Conservation (phyloP, 148 eudicot genomes). For the Arbutus unedo region DNA sequence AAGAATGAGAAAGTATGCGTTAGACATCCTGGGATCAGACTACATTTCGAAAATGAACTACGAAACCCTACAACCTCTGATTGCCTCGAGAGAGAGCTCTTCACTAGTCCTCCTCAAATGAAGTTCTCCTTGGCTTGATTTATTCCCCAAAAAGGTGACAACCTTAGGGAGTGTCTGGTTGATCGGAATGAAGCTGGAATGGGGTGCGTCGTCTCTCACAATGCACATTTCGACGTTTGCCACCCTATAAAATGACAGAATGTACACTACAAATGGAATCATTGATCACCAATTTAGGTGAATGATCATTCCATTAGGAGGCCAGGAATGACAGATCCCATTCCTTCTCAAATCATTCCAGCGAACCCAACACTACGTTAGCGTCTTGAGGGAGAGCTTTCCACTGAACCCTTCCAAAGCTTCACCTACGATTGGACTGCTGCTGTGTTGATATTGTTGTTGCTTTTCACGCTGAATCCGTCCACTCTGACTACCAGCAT, state of each 20-base stretch:
- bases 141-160: constrained; percentile 36
- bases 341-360: too few species aligned
- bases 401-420: constrained; percentile 36
- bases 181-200: too few species aligned
- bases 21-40: too few species aligned
- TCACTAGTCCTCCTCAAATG: constrained; percentile 22
- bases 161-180: constrained; percentile 18
- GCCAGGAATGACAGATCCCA: too few species aligned
- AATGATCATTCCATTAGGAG: too few species aligned
- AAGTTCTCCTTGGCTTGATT: constrained; percentile 35
- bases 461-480: constrained; percentile 38
- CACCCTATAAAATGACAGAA: too few species aligned
- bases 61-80: constrained; percentile 7
- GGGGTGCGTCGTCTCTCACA: too few species aligned
- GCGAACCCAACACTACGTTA: too few species aligned
- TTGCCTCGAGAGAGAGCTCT: background rate
- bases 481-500: constrained; percentile 66
- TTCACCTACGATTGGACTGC: constrained; percentile 28
- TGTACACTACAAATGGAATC: too few species aligned
- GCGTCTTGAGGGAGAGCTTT: constrained; percentile 37
- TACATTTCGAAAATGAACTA: background rate
- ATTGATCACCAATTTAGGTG: too few species aligned
- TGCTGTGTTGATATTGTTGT: constrained; percentile 29
- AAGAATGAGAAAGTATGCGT: too few species aligned
- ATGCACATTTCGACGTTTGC: too few species aligned